A percentile compares a stretch with the other conserved stretches of the same genome.
phyloP scores from a whole-genome alignment of 805 yeast species.

The Candida tammaniensis region DNA sequence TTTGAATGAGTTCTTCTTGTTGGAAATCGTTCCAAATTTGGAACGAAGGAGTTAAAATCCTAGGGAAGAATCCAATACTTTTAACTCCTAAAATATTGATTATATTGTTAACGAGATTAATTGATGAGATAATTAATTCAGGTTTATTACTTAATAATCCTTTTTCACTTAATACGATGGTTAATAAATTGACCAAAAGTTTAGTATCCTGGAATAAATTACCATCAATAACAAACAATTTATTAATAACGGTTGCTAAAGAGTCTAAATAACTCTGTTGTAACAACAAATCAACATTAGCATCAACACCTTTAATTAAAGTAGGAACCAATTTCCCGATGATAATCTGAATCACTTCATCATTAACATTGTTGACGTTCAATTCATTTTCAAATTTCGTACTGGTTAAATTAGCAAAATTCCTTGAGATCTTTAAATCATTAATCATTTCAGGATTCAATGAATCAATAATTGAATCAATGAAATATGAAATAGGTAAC shows the following conservation, averaged over 20 bases:
- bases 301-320: slow-evolving; percentile 39
- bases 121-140: slow-evolving; percentile 69
- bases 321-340: slow-evolving; percentile 51
- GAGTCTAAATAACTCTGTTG: slow-evolving; percentile 72
- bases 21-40: slow-evolving; percentile 49
- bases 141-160: slow-evolving; percentile 57
- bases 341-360: slow-evolving; percentile 47
- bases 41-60: slow-evolving; percentile 74
- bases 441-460: slow-evolving; percentile 30
- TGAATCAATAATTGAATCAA: slow-evolving; percentile 50
- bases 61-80: slow-evolving; percentile 79
- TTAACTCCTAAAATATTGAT: slow-evolving; percentile 80
- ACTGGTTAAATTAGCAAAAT: slow-evolving; percentile 60
- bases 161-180: slow-evolving; percentile 42
- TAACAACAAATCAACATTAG: slow-evolving; percentile 44
- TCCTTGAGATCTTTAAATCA: slow-evolving; percentile 51
- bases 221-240: slow-evolving; percentile 48
- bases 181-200: slow-evolving; percentile 48
- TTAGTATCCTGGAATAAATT: slow-evolving; percentile 31
- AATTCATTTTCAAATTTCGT: slow-evolving; percentile 70
- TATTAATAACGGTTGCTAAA: slow-evolving; percentile 57
- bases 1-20: slow-evolving; percentile 47
- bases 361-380: slow-evolving; percentile 37
- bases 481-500: slow-evolving; percentile 73
- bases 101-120: slow-evolving; percentile 67